Base-by-base conservation (phyloP, 1,284 basidiomycete genomes). In the Prillingera fragicola region DNA sequence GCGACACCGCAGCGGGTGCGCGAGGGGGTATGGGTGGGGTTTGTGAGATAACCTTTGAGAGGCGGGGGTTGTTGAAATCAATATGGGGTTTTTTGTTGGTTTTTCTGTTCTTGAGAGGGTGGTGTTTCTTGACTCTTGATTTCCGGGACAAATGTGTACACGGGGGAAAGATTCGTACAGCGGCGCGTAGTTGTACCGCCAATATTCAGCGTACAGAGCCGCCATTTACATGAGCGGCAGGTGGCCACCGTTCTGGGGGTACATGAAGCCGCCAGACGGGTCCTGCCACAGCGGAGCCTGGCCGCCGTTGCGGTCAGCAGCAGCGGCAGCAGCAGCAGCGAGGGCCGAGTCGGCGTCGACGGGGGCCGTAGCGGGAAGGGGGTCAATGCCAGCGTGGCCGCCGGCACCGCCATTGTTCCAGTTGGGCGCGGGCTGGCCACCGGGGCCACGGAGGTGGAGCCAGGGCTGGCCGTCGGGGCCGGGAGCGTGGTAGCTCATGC, bases 401-500 rank as follows among this genome's bases (percentile, higher is more conserved):
- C 39, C 36, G n/a, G 33, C 26, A 29, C 28, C 36, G 2, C 33
- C 29, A 5, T 31, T 39, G 39, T 54, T 57, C 60, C 62, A 64
- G 52, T 64, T 63, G 38, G 62, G 62, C 4, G 62, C 63, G 3
- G 62, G 62, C 29, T 60, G 57, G 37, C 63, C 66, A 8, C 43
- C 48, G 5, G 60, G 59, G 6, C 63, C 64, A 18, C 66, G 63
- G 21, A 69, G 63, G 50, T 69, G 66, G 14, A 69, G 55, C 66
- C 66, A 69, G 14, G 65, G 65, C 48, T 65, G 63, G 28, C 66
- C 66, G 45, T 69, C 66, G 23, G 66, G 66, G 24, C 66, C 66
- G 3, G 66, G 66, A 26, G 66, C 66, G 37, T 69, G 66, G 57
- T 67, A 69, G 29, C 57, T 56, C 48, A 69, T 57, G 25, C 66